Evolutionary conservation across 2,329 filamentous ascomycete genomes (phyloP), one percentile per base, ranked within the genome.

Genomic region (Botrytis cinerea): DNA sequence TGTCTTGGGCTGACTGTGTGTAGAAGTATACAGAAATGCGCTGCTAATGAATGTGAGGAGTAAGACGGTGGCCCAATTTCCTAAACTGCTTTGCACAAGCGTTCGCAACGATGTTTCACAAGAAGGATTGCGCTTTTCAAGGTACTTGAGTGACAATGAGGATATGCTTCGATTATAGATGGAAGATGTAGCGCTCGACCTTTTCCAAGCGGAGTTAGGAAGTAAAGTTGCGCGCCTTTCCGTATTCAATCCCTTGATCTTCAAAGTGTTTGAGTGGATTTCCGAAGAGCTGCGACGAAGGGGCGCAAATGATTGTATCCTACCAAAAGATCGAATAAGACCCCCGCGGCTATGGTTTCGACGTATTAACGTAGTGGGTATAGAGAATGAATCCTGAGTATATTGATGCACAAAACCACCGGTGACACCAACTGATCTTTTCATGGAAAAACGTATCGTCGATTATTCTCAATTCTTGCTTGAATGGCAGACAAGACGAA

Each of bases 21-120:
- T 61, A 32, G 43, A 67, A 43, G 60, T 57, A 68, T 75, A 77
- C 60, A 77, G 51, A 59, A 69, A 69, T 63, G 72, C 72, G 46
- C 74, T 69, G 46, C 70, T 67, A 14, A 76, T 35, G 48, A 62
- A 71, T 22, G 72, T 68, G 45, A 77, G 70, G 8, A 72, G 61
- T 45, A 72, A 46, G 38, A 72, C 35, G 25, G 61, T 59, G 32
- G n/a, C 43, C 72, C 72, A 73, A 25, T 51, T 70, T 10, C 57
- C 46, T 25, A 64, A n/a, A 32, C 72, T 73, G 38, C 72, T 73
- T 32, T 71, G 72, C 32, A 60, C 60, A 38, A 57, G 54, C 22
- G 38, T n/a, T 46, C n/a, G 35, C 32, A 67, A 54, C 38, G 60
- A 32, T 67, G 60, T 46, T 72, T 59, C 70, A 59, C 61, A 48